Base-by-base conservation (phyloP, 192 early-diverging fungal species). In the Haplosporangium gracile region DNA sequence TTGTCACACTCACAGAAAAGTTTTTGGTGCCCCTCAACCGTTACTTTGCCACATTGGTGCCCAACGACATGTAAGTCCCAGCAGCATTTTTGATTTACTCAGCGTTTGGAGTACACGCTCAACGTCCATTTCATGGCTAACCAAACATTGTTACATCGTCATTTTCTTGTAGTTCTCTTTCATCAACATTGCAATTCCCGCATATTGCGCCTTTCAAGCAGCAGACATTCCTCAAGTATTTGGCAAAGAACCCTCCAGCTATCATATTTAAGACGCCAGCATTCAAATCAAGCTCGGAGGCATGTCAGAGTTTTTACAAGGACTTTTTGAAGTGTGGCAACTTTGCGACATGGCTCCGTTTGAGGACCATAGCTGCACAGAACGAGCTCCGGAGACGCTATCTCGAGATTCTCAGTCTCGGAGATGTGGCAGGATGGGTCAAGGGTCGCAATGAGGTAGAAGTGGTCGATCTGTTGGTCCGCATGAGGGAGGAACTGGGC, bases 11-110 rank as follows among this genome's bases (percentile, higher is more conserved):
- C 60, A 97, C 98, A 0, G 97, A 97, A 80, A 92, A 95, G 89
- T 98, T 99, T 80, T 87, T 99, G 78, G 96, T 96, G 38, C 98
- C 98, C n/a, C 89, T 99, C 72, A 97, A 99, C 81, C 93, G 96
- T 20, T 97, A 99, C 83, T 99, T 98, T 88, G 93, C 95, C 79
- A 95, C 95, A 5, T 85, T 98, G 72, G 92, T 99, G 65, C 95
- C 97, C 32, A 78, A 86, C 39, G 77, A 92, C 72, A 92, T 92
- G 93, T 92, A 81, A 77, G 88, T 9, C 8, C 3, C 20, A 42
- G 39, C 20, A 4, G 18, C 20, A 10, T 39, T 72, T 45, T 8
- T 68, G 8, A n/a, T 78, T 40, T 2, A 24, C 5, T 65, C 15
- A 32, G 2, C 39, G n/a, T 9, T 22, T 26, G n/a, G 11, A 32